Evolutionary conservation across 2,329 filamentous ascomycete genomes (phyloP).

Genomic region (Pestalotiopsis sp.): DNA sequence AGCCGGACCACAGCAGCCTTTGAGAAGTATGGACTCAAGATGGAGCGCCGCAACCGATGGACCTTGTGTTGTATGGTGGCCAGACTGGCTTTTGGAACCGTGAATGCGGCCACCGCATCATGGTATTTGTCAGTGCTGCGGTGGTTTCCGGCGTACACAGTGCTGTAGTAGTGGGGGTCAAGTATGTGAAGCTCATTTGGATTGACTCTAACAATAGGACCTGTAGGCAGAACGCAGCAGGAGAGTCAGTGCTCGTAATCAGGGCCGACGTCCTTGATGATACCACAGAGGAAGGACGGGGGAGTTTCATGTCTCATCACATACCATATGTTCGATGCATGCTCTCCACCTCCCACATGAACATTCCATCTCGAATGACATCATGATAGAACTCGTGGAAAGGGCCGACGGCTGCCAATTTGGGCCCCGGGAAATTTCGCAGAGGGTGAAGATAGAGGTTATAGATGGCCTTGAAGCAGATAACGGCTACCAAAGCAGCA

Average conservation of each 20-base stretch:
- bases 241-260: neutral
- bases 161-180: conserved; percentile 31
- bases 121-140: conserved; percentile 19
- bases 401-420: conserved; percentile 25
- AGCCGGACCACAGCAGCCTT: conserved; percentile 21
- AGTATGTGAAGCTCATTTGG: conserved; percentile 34
- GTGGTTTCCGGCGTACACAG: conserved; percentile 22
- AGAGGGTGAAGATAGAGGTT: conserved; percentile 8
- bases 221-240: neutral
- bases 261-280: neutral
- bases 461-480: neutral
- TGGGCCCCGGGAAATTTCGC: conserved; percentile 23
- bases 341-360: conserved; percentile 22
- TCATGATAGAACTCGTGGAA: conserved; percentile 29
- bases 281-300: neutral
- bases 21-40: conserved; percentile 28
- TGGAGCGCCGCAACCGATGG: conserved; percentile 20
- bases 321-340: conserved; percentile 28
- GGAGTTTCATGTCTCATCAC: neutral
- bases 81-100: neutral
- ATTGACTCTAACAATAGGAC: conserved; percentile 37
- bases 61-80: conserved; percentile 2
- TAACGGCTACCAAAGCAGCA: neutral
- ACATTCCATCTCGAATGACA: conserved; percentile 21
- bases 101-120: conserved; percentile 2